These are phyloP conservation scores for Goffeauzyma gilvescens DNA, from an alignment of 768 basidiomycete genomes.

Conservation along the genomic window DNA sequence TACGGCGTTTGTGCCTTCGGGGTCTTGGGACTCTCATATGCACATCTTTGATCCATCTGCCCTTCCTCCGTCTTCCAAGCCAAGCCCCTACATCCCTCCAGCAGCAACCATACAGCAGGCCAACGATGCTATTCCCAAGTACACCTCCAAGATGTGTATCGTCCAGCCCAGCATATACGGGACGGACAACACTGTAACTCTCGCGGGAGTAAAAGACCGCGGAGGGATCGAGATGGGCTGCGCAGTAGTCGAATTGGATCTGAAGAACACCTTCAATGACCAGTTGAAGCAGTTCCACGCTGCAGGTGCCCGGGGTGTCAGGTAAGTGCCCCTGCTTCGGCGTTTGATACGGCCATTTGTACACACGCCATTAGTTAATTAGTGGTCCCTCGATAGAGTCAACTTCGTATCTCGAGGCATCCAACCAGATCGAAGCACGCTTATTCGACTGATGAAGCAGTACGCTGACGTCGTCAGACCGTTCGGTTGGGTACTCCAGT, in stretches of 20 bases:
- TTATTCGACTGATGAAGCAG: background rate
- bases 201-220: background rate
- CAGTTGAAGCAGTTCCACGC: background rate
- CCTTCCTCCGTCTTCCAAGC: background rate
- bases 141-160: background rate
- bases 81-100: background rate
- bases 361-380: background rate
- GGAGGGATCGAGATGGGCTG: background rate
- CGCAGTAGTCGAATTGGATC: conserved; percentile 3
- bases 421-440: background rate
- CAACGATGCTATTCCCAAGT: background rate
- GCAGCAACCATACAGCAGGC: background rate
- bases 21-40: conserved; percentile 1
- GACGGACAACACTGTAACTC: background rate
- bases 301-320: background rate
- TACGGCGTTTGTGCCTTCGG: too few species aligned
- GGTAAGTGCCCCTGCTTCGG: background rate
- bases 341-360: background rate
- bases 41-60: background rate
- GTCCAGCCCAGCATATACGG: conserved; percentile 2
- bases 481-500: background rate
- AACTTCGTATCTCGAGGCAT: background rate
- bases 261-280: background rate
- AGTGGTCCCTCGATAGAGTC: background rate
- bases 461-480: background rate